These are phyloP conservation scores for Colletotrichum tofieldiae DNA, from an alignment of 2,329 filamentous ascomycete genomes.

Conservation along the genomic window DNA sequence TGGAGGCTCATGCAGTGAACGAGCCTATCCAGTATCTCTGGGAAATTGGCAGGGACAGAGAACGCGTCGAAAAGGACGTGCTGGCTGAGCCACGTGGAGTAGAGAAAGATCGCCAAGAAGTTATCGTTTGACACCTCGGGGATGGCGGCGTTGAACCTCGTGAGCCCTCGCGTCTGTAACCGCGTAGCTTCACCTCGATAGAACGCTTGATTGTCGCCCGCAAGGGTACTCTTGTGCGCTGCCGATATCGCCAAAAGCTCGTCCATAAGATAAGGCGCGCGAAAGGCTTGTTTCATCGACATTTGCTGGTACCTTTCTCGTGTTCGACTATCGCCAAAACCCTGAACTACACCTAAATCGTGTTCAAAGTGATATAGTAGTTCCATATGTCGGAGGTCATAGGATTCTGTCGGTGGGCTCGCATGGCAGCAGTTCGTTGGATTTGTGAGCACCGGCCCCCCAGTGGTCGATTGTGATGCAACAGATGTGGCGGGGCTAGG, in stretches of 20 bases:
- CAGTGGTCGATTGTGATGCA: background rate
- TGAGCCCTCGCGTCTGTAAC: constrained; percentile 61
- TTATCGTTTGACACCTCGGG: constrained; percentile 51
- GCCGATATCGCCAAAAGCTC: constrained; percentile 63
- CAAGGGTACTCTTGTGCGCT: constrained; percentile 56
- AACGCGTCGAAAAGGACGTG: constrained; percentile 64
- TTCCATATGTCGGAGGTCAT: constrained; percentile 26
- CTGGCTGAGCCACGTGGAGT: constrained; percentile 61
- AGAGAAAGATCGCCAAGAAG: constrained; percentile 60
- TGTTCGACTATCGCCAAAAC: constrained; percentile 8
- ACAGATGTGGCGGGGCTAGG: constrained; percentile 25
- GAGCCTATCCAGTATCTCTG: constrained; percentile 56
- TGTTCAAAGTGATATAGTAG: constrained; percentile 31
- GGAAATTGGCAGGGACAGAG: constrained; percentile 16
- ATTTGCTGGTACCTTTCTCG: constrained; percentile 1
- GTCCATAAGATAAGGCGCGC: constrained; percentile 63
- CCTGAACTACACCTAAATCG: background rate
- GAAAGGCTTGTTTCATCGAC: constrained; percentile 29
- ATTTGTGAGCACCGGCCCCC: background rate
- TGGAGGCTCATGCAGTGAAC: constrained; percentile 59
- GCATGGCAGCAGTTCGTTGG: background rate
- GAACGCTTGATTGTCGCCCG: constrained; percentile 44
- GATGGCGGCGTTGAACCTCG: constrained; percentile 52
- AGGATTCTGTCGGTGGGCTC: constrained; percentile 21
- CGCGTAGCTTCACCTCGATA: constrained; percentile 59